Evolutionary conservation across 2,329 filamentous ascomycete genomes (phyloP).

Genomic region (Paracorniculantispora psalliotae): DNA sequence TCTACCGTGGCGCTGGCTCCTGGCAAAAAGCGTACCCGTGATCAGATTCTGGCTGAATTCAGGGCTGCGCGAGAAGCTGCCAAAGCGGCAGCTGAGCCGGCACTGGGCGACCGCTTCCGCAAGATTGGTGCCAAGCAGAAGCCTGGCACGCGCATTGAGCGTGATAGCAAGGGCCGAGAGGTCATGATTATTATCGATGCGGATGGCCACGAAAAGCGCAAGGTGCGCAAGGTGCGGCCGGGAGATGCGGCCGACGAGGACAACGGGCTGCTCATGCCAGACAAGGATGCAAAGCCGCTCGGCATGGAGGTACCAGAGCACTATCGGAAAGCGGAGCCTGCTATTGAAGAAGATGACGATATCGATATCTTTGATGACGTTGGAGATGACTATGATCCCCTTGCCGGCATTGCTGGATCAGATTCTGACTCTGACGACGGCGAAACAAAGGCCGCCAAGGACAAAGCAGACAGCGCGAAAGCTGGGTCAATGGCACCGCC

Average conservation of each 20-base stretch:
- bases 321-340: slow-evolving; percentile 43
- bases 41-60: slow-evolving; percentile 63
- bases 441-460: slow-evolving; percentile 26
- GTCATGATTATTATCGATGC: slow-evolving; percentile 62
- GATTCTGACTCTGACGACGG: slow-evolving; percentile 43
- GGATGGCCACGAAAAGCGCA: slow-evolving; percentile 61
- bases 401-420: slow-evolving; percentile 51
- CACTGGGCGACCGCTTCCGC: slow-evolving; percentile 56
- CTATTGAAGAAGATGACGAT: slow-evolving; percentile 49
- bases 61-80: slow-evolving; percentile 59
- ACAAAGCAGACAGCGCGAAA: slow-evolving; percentile 20
- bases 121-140: slow-evolving; percentile 56
- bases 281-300: slow-evolving; percentile 52
- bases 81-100: slow-evolving; percentile 47
- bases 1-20: slow-evolving; percentile 47
- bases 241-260: slow-evolving; percentile 32
- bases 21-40: slow-evolving; percentile 57
- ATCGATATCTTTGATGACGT: slow-evolving; percentile 62
- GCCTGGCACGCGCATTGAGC: slow-evolving; percentile 54
- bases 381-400: slow-evolving; percentile 62
- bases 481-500: slow-evolving; percentile 42
- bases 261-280: slow-evolving; percentile 46
- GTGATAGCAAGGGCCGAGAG: slow-evolving; percentile 56
- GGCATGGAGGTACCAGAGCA: slow-evolving; percentile 63
- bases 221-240: slow-evolving; percentile 50